phyloP scores from a whole-genome alignment of 352 stramenopile species.

The Phytophthora niederhauseri region DNA sequence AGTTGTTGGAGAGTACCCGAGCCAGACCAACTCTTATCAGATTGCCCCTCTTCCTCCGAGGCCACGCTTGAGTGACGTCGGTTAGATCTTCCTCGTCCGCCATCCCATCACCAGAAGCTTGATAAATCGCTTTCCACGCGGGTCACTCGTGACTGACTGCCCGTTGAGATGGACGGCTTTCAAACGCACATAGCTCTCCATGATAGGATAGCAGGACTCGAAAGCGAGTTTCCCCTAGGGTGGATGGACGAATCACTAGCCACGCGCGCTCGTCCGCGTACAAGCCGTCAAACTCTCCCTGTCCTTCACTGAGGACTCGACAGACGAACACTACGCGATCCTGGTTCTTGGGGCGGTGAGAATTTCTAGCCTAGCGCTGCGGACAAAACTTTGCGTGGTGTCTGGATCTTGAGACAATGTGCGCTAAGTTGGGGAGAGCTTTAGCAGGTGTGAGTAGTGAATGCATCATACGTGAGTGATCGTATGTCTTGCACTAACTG shows the following conservation, averaged over 20 bases:
- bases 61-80: background rate
- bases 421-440: background rate
- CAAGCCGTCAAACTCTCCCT: slow-evolving; percentile 32
- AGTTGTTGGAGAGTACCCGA: no score
- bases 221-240: background rate
- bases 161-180: background rate
- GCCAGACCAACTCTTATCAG: no score
- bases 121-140: slow-evolving; percentile 2
- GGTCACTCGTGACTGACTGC: background rate
- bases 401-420: background rate
- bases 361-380: no score
- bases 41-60: background rate
- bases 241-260: slow-evolving; percentile 23
- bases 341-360: background rate
- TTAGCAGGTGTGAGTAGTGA: background rate
- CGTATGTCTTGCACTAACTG: no score
- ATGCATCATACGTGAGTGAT: background rate
- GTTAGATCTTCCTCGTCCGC: slow-evolving; percentile 3
- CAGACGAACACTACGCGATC: slow-evolving; percentile 54
- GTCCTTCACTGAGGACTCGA: slow-evolving; percentile 39
- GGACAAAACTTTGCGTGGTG: background rate
- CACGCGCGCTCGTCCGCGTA: slow-evolving; percentile 53
- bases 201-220: background rate
- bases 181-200: slow-evolving; percentile 8
- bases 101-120: slow-evolving; percentile 5